Evolutionary conservation across 768 basidiomycete genomes (phyloP).

Genomic region (Trametes maxima): DNA sequence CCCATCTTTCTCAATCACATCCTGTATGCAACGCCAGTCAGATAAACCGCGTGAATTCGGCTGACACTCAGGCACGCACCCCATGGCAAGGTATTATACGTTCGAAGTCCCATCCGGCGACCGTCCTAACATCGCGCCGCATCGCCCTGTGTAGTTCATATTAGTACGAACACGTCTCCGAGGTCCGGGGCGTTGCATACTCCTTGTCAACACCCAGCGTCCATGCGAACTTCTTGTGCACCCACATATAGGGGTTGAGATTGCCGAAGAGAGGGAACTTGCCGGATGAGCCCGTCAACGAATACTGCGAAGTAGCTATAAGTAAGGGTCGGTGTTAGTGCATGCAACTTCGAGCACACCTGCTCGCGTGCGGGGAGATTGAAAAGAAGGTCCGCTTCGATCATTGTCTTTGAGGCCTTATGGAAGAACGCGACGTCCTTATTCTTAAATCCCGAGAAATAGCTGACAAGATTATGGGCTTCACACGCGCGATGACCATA

Average conservation of each 20-base stretch:
- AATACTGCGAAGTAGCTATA: conserved; percentile 36
- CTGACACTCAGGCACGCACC: conserved; percentile 34
- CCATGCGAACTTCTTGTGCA: conserved; percentile 34
- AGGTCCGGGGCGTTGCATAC: conserved; percentile 12
- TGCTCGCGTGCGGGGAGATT: conserved; percentile 83
- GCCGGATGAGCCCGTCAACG: conserved; percentile 35
- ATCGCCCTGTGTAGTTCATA: conserved; percentile 43
- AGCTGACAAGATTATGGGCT: conserved; percentile 40
- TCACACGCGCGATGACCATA: too few relatives aligned
- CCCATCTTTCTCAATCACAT: conserved; percentile 52
- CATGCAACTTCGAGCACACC: conserved; percentile 34
- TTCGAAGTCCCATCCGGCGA: conserved; percentile 73
- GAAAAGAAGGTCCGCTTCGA: conserved; percentile 82
- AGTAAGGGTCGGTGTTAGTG: not conserved
- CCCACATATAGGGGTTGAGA: conserved; percentile 27
- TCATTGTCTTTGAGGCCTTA: conserved; percentile 63
- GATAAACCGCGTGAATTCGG: not conserved
- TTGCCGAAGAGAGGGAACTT: conserved; percentile 28
- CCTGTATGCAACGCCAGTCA: conserved; percentile 28
- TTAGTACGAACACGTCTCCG: not conserved
- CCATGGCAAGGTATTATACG: conserved; percentile 77
- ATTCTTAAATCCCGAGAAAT: conserved; percentile 70
- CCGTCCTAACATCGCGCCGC: conserved; percentile 63
- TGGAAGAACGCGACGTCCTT: conserved; percentile 88
- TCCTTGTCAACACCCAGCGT: conserved; percentile 30